phyloP scores from a whole-genome alignment of 768 basidiomycete genomes.

The Suillus fuscotomentosus region DNA sequence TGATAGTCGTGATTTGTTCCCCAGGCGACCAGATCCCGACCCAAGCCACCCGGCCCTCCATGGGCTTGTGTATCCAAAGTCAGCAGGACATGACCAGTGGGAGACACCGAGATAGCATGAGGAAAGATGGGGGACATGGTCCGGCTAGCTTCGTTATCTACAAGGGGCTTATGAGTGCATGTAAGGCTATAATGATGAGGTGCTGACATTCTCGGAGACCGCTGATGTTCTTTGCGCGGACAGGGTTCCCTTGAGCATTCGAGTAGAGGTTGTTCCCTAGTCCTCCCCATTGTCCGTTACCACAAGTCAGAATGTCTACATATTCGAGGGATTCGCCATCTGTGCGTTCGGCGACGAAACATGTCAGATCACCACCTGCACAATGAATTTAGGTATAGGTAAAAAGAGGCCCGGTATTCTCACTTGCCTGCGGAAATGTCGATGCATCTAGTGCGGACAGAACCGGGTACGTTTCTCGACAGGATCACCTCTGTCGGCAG shows the following conservation, averaged over 20 bases:
- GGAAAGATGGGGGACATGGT: conserved; percentile 65
- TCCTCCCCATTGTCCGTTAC: conserved; percentile 83
- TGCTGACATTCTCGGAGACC: conserved; percentile 84
- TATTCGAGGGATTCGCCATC: conserved; percentile 33
- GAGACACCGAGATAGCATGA: conserved; percentile 62
- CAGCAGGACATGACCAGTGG: conserved; percentile 73
- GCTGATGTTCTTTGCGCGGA: conserved; percentile 75
- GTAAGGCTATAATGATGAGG: not conserved
- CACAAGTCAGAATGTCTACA: conserved; percentile 69
- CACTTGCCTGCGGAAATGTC: conserved; percentile 61
- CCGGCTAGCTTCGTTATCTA: conserved; percentile 65
- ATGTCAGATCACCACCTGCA: conserved; percentile 68
- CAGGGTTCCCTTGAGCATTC: conserved; percentile 68
- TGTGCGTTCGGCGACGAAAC: conserved; percentile 68
- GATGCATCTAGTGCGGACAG: conserved; percentile 58
- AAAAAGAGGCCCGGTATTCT: not conserved
- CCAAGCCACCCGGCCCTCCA: conserved; percentile 47
- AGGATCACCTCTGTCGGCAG: conserved; percentile 85
- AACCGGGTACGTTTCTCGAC: conserved; percentile 51
- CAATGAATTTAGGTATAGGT: not conserved
- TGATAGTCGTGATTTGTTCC: conserved; percentile 74
- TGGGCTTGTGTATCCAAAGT: conserved; percentile 61
- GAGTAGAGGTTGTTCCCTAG: conserved; percentile 63
- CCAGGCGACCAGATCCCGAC: conserved; percentile 71
- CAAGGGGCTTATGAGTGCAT: conserved; percentile 8